These are phyloP conservation scores for Podospora conica DNA, from an alignment of 495 filamentous ascomycete species.

Conservation along the genomic window DNA sequence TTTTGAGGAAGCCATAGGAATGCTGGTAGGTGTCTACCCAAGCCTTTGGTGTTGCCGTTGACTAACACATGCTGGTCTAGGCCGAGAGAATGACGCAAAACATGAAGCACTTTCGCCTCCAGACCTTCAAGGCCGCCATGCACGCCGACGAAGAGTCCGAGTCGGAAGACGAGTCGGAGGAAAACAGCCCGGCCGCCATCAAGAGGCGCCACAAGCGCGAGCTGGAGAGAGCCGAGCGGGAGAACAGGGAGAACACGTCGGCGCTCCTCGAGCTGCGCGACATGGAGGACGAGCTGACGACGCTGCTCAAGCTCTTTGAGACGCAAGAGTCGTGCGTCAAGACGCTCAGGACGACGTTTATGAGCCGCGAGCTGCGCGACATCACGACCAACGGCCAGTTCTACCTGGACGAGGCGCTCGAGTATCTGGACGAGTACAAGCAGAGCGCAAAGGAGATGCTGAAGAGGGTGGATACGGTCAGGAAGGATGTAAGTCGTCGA, in stretches of 20 bases:
- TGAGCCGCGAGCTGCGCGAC: constrained; percentile 23
- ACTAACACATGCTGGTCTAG: constrained; percentile 23
- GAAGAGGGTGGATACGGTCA: constrained; percentile 40
- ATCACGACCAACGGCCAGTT: constrained; percentile 35
- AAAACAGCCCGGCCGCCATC: constrained; percentile 38
- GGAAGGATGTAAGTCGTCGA: constrained; percentile 35
- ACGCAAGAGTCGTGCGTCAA: constrained; percentile 49
- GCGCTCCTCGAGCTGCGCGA: constrained; percentile 60
- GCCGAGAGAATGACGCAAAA: constrained; percentile 58
- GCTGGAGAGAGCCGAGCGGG: constrained; percentile 40
- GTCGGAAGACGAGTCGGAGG: constrained; percentile 40
- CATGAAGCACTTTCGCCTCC: constrained; percentile 55
- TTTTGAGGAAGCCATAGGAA: constrained; percentile 62
- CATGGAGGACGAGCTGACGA: constrained; percentile 59
- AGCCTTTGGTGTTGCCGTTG: neutral
- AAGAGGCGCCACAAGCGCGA: constrained; percentile 49
- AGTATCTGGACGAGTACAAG: constrained; percentile 51
- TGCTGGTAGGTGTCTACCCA: constrained; percentile 40
- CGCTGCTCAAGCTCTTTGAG: constrained; percentile 52
- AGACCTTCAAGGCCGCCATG: constrained; percentile 32
- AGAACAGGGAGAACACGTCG: constrained; percentile 59
- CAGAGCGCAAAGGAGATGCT: constrained; percentile 55
- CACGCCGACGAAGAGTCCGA: constrained; percentile 43
- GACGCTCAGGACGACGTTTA: constrained; percentile 40
- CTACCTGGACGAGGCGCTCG: constrained; percentile 47